Percentiles rank a stretch among this genome's conserved stretches.
Conservation (phyloP, 192 early-diverging fungal genomes). For the Coemansia sp. region DNA sequence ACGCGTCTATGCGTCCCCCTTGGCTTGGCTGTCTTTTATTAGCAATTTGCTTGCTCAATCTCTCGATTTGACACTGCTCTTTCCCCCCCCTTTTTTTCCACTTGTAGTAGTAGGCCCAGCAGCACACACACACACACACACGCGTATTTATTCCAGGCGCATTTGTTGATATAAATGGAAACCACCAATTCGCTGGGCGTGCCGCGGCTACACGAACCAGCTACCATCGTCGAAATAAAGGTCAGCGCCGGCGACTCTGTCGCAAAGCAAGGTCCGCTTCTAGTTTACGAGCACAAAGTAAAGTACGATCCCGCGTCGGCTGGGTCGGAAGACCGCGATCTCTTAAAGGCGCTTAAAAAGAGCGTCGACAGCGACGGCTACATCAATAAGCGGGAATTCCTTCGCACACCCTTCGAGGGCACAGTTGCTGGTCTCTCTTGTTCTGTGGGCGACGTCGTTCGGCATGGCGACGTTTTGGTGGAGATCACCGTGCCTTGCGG, state of each 20-base stretch:
- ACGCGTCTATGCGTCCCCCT: background rate
- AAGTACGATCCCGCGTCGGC: constrained; percentile 10
- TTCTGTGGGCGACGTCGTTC: constrained; percentile 21
- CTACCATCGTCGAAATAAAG: constrained; percentile 43
- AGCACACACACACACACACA: background rate
- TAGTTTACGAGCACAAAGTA: constrained; percentile 42
- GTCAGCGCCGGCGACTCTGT: constrained; percentile 18
- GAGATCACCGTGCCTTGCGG: constrained; percentile 60
- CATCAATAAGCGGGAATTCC: constrained; percentile 33
- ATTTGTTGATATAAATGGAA: constrained; percentile 27
- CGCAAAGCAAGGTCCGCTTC: constrained; percentile 32
- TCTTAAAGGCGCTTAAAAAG: constrained; percentile 33
- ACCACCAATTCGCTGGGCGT: constrained; percentile 26
- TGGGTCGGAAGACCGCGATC: background rate
- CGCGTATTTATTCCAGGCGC: background rate
- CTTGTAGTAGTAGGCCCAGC: background rate
- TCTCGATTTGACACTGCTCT: background rate
- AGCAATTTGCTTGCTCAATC: background rate
- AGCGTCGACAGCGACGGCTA: constrained; percentile 22
- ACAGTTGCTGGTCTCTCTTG: constrained; percentile 11
- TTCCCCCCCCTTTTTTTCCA: background rate
- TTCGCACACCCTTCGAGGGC: constrained; percentile 45
- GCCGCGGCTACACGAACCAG: constrained; percentile 41
- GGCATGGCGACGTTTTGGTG: constrained; percentile 13
- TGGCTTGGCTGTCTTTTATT: background rate